Conservation (phyloP, 139 green algal genomes). For the Micractinium conductrix region DNA sequence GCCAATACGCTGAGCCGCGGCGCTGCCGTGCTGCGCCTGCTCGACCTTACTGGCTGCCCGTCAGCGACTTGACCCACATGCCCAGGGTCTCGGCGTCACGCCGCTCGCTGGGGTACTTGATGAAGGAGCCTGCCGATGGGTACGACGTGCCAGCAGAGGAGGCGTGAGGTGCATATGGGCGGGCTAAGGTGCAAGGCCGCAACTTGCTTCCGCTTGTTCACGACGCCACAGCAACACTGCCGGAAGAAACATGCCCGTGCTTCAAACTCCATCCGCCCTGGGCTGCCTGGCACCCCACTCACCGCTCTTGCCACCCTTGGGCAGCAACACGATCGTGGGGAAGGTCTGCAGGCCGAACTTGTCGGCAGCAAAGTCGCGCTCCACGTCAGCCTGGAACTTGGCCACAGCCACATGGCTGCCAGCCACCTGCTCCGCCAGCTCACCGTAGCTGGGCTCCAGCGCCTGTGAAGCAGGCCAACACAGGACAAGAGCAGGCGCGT, state of each 20-base stretch:
- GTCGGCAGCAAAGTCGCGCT: slow-evolving; percentile 75
- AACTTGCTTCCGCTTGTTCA: no score
- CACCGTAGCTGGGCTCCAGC: slow-evolving; percentile 78
- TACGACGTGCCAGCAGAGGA: no score
- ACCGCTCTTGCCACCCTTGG: slow-evolving; percentile 50
- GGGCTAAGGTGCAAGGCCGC: no score
- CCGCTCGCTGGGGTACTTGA: slow-evolving; percentile 77
- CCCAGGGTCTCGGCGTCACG: slow-evolving; percentile 83
- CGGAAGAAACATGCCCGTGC: no score
- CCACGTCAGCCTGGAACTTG: slow-evolving; percentile 88
- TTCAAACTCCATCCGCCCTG: no score
- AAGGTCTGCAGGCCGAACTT: slow-evolving; percentile 91
- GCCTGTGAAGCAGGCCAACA: slow-evolving; percentile 67
- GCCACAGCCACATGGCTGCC: slow-evolving; percentile 70
- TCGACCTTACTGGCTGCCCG: slow-evolving; percentile 44
- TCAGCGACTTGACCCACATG: slow-evolving; percentile 85
- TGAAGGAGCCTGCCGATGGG: slow-evolving; percentile 4
- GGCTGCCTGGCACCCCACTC: background rate
- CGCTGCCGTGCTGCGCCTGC: no score
- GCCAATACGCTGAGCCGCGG: no score
- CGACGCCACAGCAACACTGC: no score
- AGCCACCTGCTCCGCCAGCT: slow-evolving; percentile 69
- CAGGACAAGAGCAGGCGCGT: background rate
- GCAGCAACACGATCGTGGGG: slow-evolving; percentile 90
- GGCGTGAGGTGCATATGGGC: no score